Base-by-base conservation (phyloP, 2,329 filamentous ascomycete species). In the Botrytis cinerea region DNA sequence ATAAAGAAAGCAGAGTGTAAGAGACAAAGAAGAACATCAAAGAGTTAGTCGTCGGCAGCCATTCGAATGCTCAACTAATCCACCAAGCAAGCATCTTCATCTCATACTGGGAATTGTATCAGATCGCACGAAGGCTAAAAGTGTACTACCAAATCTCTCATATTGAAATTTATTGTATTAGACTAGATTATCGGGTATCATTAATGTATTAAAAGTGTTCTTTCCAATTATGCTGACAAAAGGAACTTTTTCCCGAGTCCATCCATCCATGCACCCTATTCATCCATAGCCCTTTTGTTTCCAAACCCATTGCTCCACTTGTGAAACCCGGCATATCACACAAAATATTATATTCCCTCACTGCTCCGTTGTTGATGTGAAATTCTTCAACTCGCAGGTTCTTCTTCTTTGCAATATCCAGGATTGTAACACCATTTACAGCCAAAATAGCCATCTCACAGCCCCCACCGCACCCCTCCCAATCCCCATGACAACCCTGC, bases 401-500 rank as follows among this genome's bases (percentile, higher is more conserved):
- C 12, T n/a, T 48, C 32, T 14, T 68, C n/a, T n/a, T 10, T 32
- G 35, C 18, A 28, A 28, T 28, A 12, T 6, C 28, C 18, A 18
- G 18, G n/a, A 25, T n/a, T n/a, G 28, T 48, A 71, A 16, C 14
- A 40, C 18, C 25, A 9, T 25, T 72, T 51, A 73, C 40, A 73
- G 66, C 72, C 72, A 97, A 76, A 97, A 83, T 80, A 98, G 82
- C 95, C 95, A 98, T 80, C 87, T 87, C n/a, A 92, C 85, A 16
- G 88, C 86, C 18, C 85, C 83, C 68, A 89, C 84, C 0, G 89
- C 79, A 3, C 90, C 90, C 63, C 87, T 87, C 62, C 91, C 87
- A 1, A 92, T 78, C 18, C 90, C 90, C 74, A 90, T 84, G 51
- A 92, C 83, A 22, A 93, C 82, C 74, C 93, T 88, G 70, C 92